Base-by-base conservation (phyloP, 345 rosid genomes). In the Reutealis trisperma region DNA sequence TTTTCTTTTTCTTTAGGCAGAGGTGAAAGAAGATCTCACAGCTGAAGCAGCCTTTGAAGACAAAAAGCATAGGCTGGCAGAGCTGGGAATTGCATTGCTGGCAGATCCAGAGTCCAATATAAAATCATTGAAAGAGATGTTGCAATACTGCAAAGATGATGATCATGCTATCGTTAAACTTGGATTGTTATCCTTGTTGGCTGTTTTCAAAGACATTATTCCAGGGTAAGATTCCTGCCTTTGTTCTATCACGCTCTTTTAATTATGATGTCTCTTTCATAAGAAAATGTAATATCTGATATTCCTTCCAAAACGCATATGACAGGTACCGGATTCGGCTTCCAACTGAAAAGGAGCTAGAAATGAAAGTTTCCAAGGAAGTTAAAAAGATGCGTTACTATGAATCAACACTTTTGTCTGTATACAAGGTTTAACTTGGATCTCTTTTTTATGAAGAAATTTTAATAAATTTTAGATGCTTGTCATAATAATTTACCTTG, bases 321-420 rank as follows among this genome's bases (percentile, higher is more conserved):
- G 59, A 68, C 90, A 96, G 99, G 67, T 96, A 96, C 74, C 93
- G 98, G 67, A 93, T 96, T 76, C 90, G 99, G 83, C 98, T 92
- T 88, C 97, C 99, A 52, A 93, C 97, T 74, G 99, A 93, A 44
- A 96, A 92, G 85, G 97, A 93, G 91, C 87, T 90, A 18, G 97
- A 96, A 89, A 93, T 93, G 98, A 96, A 93, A 84, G 88, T 96
- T 79, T 96, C 99, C 74, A 92, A 92, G 88, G 99, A 91, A 67
- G 94, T 93, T 72, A 92, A 92, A 84, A 96, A 92, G 89, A 91
- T 87, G 83, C 88, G 98, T 67, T 88, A 80, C 77, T 91, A 90
- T 84, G 98, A 96, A 82, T 92, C 98, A 34, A 90, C 92, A 41
- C 89, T 96, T 75, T 74, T 96, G 77, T 87, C 90, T 51, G 81